Evolutionary conservation across 352 stramenopile species (phyloP).

Genomic region (Proteromonas lacertae): DNA sequence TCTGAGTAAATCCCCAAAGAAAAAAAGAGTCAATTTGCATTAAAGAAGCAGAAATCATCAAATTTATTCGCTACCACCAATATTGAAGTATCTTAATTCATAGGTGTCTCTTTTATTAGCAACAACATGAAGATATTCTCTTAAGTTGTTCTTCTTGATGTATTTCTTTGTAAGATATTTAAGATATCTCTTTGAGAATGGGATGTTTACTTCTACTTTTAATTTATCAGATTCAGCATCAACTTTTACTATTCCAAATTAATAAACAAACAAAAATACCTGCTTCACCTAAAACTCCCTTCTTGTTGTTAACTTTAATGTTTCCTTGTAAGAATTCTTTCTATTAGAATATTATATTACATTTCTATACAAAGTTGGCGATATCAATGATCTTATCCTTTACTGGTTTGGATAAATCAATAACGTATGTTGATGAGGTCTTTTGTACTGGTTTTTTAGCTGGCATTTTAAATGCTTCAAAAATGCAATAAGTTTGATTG

Average conservation of each 20-base stretch:
- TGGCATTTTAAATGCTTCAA: no score
- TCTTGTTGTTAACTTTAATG: slow-evolving; percentile 97
- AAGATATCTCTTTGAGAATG: slow-evolving; percentile 84
- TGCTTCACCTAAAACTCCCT: slow-evolving; percentile 58
- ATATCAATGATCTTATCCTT: slow-evolving; percentile 95
- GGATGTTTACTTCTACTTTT: slow-evolving; percentile 56
- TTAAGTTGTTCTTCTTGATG: slow-evolving; percentile 98
- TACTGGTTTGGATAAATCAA: slow-evolving; percentile 52
- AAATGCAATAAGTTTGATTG: no score
- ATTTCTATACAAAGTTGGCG: slow-evolving; percentile 84
- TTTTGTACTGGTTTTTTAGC: no score
- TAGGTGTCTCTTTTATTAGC: slow-evolving; percentile 89
- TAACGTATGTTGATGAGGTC: no score
- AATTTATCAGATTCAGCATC: slow-evolving; percentile 84
- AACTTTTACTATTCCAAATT: no score
- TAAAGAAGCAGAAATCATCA: no score
- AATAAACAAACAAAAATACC: slow-evolving; percentile 70
- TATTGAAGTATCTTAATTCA: slow-evolving; percentile 93
- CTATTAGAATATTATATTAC: no score
- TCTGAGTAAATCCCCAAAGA: no score
- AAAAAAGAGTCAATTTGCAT: no score
- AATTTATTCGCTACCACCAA: slow-evolving; percentile 33
- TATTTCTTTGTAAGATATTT: slow-evolving; percentile 99
- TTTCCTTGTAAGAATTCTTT: slow-evolving; percentile 97
- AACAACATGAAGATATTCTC: slow-evolving; percentile 97